Percentiles rank a stretch among this genome's conserved stretches.
Evolutionary conservation across 2,329 filamentous ascomycete genomes (phyloP).

Genomic region (Epicoccum sorghinum): DNA sequence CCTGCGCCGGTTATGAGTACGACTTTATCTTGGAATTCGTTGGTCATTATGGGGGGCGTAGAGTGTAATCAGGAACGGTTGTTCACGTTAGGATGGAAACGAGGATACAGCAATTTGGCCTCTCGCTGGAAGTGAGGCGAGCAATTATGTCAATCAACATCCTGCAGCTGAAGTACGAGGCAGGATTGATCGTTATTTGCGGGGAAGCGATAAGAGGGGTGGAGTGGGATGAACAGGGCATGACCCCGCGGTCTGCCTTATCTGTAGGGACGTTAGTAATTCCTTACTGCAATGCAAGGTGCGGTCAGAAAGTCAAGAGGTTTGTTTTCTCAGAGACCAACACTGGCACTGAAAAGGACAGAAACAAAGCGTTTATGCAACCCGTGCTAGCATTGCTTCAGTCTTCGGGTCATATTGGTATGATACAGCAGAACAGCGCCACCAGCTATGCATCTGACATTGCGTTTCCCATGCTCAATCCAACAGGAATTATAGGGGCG

Average conservation of each 20-base stretch:
- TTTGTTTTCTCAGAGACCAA: too few species aligned
- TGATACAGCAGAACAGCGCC: slow-evolving; percentile 6
- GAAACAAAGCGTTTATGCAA: not conserved
- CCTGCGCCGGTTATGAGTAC: slow-evolving; percentile 41
- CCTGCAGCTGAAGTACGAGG: not conserved
- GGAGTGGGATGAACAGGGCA: slow-evolving; percentile 40
- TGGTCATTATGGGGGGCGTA: slow-evolving; percentile 25
- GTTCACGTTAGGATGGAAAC: not conserved
- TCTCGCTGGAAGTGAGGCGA: not conserved
- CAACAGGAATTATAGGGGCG: not conserved
- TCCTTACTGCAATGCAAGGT: too few species aligned
- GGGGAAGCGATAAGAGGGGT: slow-evolving; percentile 37
- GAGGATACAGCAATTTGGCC: not conserved
- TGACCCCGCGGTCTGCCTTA: slow-evolving; percentile 30
- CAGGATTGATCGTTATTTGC: slow-evolving; percentile 21
- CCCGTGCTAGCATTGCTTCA: not conserved
- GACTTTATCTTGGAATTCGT: slow-evolving; percentile 39
- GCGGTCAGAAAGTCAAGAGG: too few species aligned
- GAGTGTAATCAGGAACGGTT: not conserved
- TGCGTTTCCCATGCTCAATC: not conserved
- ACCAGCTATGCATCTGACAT: slow-evolving; percentile 7
- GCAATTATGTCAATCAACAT: slow-evolving; percentile 4
- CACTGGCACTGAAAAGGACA: too few species aligned
- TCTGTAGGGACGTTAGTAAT: not conserved
- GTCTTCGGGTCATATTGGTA: not conserved